These are phyloP conservation scores for Pilaira anomala DNA, from an alignment of 192 early-diverging fungal species.

Conservation along the genomic window DNA sequence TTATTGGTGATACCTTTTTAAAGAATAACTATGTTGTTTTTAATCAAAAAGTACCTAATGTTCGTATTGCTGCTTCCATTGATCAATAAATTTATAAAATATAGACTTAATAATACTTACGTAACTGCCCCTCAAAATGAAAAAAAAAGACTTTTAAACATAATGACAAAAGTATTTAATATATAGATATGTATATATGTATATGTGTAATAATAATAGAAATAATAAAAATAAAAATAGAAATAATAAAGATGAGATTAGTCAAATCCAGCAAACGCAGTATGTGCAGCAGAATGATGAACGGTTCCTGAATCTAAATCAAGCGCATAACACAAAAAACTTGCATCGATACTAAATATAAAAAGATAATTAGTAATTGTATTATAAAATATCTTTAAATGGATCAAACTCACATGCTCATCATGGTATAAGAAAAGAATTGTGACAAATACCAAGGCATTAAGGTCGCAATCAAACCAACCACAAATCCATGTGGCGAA, in stretches of 20 bases:
- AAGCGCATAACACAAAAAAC: slow-evolving; percentile 77
- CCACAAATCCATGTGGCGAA: slow-evolving; percentile 62
- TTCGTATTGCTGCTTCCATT: slow-evolving; percentile 53
- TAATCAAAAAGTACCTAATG: slow-evolving; percentile 52
- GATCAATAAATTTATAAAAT: no score
- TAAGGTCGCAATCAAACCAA: slow-evolving; percentile 55
- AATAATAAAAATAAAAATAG: no score
- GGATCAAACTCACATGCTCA: slow-evolving; percentile 63
- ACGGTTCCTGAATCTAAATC: slow-evolving; percentile 67
- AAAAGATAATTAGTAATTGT: background rate
- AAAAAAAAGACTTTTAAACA: no score
- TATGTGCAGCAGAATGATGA: slow-evolving; percentile 48
- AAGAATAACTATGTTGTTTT: slow-evolving; percentile 67
- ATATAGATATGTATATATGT: no score
- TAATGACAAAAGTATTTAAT: no score
- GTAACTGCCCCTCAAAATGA: no score
- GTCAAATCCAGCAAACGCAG: slow-evolving; percentile 43
- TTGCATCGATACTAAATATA: slow-evolving; percentile 63
- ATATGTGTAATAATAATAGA: no score
- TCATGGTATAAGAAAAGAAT: slow-evolving; percentile 67
- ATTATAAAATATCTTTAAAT: background rate
- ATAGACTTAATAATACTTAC: no score
- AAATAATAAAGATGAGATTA: slow-evolving; percentile 3
- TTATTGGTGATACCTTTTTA: slow-evolving; percentile 67
- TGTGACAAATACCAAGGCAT: slow-evolving; percentile 65